phyloP scores from a whole-genome alignment of 2,329 filamentous ascomycete species.

The Diaporthe sp. region DNA sequence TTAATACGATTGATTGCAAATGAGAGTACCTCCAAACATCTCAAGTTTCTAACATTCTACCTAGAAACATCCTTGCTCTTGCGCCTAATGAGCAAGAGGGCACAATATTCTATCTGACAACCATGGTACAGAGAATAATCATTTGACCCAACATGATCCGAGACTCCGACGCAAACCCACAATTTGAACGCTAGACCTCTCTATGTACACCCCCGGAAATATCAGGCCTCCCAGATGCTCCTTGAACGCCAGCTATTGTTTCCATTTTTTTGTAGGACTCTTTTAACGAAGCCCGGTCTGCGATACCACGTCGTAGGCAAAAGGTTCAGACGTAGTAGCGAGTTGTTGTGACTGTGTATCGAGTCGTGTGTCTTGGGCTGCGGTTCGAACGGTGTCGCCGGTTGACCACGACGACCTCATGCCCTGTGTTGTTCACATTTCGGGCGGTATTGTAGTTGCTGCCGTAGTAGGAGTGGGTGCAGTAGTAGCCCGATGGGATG shows the following conservation, averaged over 20 bases:
- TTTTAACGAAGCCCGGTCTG: not conserved
- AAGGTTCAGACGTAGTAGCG: constrained; percentile 5
- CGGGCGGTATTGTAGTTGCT: not conserved
- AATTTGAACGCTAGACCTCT: not conserved
- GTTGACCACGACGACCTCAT: constrained; percentile 17
- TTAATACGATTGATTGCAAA: no score
- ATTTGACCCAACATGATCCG: no score
- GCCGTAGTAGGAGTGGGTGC: constrained; percentile 32
- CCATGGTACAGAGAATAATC: not conserved
- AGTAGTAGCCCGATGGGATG: constrained; percentile 36
- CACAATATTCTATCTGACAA: not conserved
- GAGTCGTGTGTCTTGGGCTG: constrained; percentile 27
- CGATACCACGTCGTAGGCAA: not conserved
- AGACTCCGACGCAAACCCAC: not conserved
- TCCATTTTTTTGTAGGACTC: not conserved
- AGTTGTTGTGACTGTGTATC: constrained; percentile 25
- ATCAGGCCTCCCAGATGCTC: not conserved
- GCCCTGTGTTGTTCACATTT: not conserved
- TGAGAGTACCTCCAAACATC: not conserved
- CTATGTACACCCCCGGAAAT: not conserved
- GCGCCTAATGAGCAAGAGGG: not conserved
- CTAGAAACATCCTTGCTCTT: no score
- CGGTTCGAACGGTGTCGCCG: constrained; percentile 1
- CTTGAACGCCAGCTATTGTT: not conserved
- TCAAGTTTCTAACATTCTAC: no score